Evolutionary conservation across 768 basidiomycete species (phyloP), one percentile per base, ranked within the genome.

Genomic region (Suillus decipiens): DNA sequence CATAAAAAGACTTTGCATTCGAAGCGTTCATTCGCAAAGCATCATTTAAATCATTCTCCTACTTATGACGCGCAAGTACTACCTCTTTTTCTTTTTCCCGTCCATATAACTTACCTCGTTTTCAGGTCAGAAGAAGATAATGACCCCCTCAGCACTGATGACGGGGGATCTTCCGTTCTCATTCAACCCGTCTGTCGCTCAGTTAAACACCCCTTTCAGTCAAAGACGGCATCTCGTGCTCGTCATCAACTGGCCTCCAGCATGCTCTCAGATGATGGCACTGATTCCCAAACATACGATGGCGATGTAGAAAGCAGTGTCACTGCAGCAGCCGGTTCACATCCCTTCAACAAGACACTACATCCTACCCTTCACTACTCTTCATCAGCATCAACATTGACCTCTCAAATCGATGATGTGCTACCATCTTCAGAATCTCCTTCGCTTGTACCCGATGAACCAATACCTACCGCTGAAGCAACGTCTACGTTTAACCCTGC

Each of bases 281-380:
- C 89, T 10, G 93, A 94, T 72, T 92, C 90, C 0, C 93, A 92
- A 9, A 94, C 92, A 0, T 94, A 95, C 74, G 93, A 95, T 70
- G 93, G 93, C 61, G 93, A 95, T 75, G 82, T 95, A 61, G 93
- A 95, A 73, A 89, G 87, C 51, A 88, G 86, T 68, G 87, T 88
- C 1, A 89, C 87, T 9, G 85, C 82, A 28, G 81, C 84, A 37
- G 75, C 78, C 9, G 84, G 85, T 55, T 76, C 73, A 63, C 72
- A 75, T 59, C 63, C 76, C 70, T 64, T 76, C 9, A 64, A 65
- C 55, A 74, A 72, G 11, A 60, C 59, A 47, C 57, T 73, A 0
- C 73, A 74, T 60, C 72, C 74, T 1, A 66, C 43, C 19, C 74
- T 80, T 67, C 79, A 73, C 57, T 76, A 76, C 45, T 71, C 80